Evolutionary conservation across 257 asterid species (phyloP).

Genomic region (Cynanchum wilfordii): DNA sequence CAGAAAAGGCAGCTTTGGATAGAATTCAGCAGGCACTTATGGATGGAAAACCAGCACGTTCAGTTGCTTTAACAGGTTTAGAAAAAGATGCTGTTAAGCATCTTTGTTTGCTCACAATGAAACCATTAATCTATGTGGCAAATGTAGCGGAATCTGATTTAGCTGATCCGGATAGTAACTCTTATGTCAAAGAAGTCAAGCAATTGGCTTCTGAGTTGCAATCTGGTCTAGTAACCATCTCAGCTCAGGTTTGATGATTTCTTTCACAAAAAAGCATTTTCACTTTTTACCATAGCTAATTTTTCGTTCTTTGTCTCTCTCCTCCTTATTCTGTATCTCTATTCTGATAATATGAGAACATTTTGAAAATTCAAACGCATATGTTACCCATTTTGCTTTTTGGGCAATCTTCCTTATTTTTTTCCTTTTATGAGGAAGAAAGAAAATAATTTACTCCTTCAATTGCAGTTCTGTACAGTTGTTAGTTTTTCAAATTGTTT

Average conservation of each 20-base stretch:
- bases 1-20: slow-evolving; percentile 87
- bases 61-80: slow-evolving; percentile 66
- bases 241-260: slow-evolving; percentile 81
- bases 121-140: slow-evolving; percentile 89
- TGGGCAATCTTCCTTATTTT: background rate
- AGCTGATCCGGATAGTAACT: slow-evolving; percentile 67
- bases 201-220: slow-evolving; percentile 72
- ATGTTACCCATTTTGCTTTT: background rate
- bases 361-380: background rate
- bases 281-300: slow-evolving; percentile 10
- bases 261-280: slow-evolving; percentile 11
- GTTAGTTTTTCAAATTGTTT: background rate
- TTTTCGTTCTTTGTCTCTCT: background rate
- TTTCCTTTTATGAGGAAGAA: background rate
- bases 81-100: slow-evolving; percentile 78
- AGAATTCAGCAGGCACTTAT: slow-evolving; percentile 61
- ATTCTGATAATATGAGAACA: background rate
- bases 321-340: background rate
- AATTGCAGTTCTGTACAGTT: background rate
- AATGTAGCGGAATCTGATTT: slow-evolving; percentile 96
- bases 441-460: background rate
- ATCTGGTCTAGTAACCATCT: slow-evolving; percentile 76
- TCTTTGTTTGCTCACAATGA: slow-evolving; percentile 94
- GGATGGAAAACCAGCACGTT: slow-evolving; percentile 97
- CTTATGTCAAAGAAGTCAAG: slow-evolving; percentile 72